A percentile compares a stretch with the other conserved stretches of the same genome.
phyloP scores from a whole-genome alignment of 1,284 basidiomycete genomes.

The Apiotrichum veenhuisii region DNA sequence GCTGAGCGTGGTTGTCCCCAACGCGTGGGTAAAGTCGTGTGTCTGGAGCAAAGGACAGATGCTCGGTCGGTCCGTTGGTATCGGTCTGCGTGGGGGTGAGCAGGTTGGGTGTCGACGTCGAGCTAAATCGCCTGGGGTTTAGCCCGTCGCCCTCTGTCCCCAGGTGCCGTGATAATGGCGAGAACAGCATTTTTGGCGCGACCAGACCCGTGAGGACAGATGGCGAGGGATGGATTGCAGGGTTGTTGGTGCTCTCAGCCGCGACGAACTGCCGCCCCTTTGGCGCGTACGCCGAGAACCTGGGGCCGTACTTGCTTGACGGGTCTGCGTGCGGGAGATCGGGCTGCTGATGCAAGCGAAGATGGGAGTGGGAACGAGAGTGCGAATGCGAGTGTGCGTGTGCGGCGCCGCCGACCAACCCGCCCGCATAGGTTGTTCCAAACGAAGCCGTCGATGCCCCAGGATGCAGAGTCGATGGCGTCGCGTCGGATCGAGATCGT shows the following conservation, averaged over 20 bases:
- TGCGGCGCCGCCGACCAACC: not conserved
- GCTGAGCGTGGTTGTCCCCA: conserved; percentile 4
- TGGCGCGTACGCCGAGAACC: not conserved
- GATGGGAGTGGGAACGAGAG: not conserved
- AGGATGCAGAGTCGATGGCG: conserved; percentile 8
- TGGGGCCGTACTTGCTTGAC: not conserved
- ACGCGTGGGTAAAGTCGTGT: conserved; percentile 12
- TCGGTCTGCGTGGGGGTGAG: not conserved
- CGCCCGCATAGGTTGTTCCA: not conserved
- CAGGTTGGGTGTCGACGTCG: conserved; percentile 1
- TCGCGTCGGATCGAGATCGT: conserved; percentile 1
- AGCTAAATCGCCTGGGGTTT: conserved; percentile 3
- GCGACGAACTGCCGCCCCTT: not conserved
- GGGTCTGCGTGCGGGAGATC: not conserved
- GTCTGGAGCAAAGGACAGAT: not conserved
- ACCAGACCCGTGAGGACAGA: conserved; percentile 39
- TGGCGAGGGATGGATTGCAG: conserved; percentile 23
- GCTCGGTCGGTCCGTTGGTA: not conserved
- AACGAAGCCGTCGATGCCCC: not conserved
- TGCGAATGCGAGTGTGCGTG: too few species aligned
- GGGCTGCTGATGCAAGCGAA: not conserved
- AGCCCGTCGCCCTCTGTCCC: conserved; percentile 1
- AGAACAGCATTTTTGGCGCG: conserved; percentile 40
- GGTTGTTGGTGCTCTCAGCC: not conserved
- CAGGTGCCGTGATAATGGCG: conserved; percentile 33